Evolutionary conservation across 371 early-diverging fungal species (phyloP).

Genomic region (Mucor ambiguus): DNA sequence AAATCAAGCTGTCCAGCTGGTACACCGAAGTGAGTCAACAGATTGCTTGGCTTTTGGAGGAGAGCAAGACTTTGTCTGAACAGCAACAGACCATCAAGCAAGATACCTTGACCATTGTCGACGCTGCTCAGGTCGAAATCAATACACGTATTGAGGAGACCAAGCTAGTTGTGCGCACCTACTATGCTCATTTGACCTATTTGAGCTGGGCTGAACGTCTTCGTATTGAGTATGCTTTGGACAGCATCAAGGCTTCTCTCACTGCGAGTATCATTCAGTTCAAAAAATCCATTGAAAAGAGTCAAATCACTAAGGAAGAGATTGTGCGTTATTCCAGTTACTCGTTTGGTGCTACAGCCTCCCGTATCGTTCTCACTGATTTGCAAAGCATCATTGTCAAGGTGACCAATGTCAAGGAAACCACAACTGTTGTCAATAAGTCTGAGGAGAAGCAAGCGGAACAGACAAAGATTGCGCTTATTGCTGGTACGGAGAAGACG

Average conservation of each 20-base stretch:
- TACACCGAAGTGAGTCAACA: conserved; percentile 33
- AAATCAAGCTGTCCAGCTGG: conserved; percentile 33
- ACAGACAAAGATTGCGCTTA: conserved; percentile 7
- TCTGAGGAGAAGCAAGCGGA: conserved; percentile 15
- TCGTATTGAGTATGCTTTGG: conserved; percentile 31
- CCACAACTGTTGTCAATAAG: conserved; percentile 15
- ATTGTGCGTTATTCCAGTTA: conserved; percentile 69
- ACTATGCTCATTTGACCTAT: conserved; percentile 33
- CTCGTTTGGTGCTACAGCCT: conserved; percentile 27
- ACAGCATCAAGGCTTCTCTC: conserved; percentile 26
- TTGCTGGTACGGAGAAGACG: neutral
- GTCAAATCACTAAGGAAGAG: conserved; percentile 76
- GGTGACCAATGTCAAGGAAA: conserved; percentile 21
- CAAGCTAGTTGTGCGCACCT: conserved; percentile 28
- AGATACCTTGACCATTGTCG: conserved; percentile 26
- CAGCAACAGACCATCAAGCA: conserved; percentile 13
- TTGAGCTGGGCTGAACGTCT: conserved; percentile 34
- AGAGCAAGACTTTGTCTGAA: too few species aligned
- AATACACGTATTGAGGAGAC: conserved; percentile 31
- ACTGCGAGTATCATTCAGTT: conserved; percentile 23
- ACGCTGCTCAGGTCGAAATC: conserved; percentile 34
- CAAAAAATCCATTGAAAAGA: conserved; percentile 65
- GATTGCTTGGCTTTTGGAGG: conserved; percentile 23
- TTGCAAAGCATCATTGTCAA: conserved; percentile 22
- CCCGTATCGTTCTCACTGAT: conserved; percentile 20